Conservation (phyloP, 306 rosid genomes). For the Lablab purpureus region DNA sequence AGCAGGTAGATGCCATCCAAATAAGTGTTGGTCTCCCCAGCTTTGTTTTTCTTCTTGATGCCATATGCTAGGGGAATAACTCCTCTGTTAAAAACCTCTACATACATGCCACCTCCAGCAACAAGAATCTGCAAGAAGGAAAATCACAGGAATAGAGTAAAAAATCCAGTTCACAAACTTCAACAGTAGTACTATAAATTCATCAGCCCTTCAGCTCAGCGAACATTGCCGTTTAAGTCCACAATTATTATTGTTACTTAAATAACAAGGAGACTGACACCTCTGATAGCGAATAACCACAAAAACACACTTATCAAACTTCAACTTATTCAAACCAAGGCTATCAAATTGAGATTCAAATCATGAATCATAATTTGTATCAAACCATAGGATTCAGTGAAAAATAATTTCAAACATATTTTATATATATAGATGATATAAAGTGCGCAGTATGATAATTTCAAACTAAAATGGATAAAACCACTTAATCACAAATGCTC, state of each 20-base stretch:
- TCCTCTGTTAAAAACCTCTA: slow-evolving; percentile 94
- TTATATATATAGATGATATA: too few relatives aligned
- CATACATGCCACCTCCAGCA: slow-evolving; percentile 99
- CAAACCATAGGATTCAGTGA: neutral
- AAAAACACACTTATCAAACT: slow-evolving; percentile 31
- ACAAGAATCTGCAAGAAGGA: slow-evolving; percentile 83
- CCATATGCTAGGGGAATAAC: slow-evolving; percentile 80
- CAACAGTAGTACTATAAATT: slow-evolving; percentile 17
- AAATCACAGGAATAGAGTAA: neutral
- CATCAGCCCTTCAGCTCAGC: slow-evolving; percentile 12
- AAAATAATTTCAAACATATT: neutral
- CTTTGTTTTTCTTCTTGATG: slow-evolving; percentile 88
- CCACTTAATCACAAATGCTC: neutral
- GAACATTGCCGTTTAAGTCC: slow-evolving; percentile 23
- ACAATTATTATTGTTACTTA: neutral
- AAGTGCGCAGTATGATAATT: neutral
- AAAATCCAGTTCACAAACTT: slow-evolving; percentile 26
- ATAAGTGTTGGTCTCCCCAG: slow-evolving; percentile 81
- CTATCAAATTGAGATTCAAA: neutral
- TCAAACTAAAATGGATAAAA: neutral
- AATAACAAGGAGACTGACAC: slow-evolving; percentile 19
- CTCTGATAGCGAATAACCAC: neutral
- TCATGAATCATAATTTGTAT: neutral
- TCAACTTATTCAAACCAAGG: slow-evolving; percentile 30
- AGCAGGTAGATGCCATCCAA: slow-evolving; percentile 93